Percentiles rank a stretch among this genome's conserved stretches.
These are phyloP conservation scores for Diaporthe destruens DNA, from an alignment of 2,329 filamentous ascomycete species.

Conservation along the genomic window DNA sequence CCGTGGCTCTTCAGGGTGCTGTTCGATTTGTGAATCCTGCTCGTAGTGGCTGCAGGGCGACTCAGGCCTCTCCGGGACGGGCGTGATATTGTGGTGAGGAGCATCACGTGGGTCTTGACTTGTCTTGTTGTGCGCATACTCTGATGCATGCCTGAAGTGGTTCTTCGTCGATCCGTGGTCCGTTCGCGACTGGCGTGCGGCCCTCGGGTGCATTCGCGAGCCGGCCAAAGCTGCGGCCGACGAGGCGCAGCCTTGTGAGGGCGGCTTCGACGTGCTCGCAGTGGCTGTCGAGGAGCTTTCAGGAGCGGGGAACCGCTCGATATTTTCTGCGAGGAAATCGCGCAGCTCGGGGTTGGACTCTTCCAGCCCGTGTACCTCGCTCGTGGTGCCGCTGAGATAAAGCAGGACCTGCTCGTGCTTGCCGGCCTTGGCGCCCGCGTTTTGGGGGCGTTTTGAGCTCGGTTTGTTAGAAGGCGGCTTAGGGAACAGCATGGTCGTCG, in stretches of 20 bases:
- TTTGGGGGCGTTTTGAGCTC: background rate
- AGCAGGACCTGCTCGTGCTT: slow-evolving; percentile 44
- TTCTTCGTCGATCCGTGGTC: slow-evolving; percentile 28
- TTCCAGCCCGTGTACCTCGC: slow-evolving; percentile 40
- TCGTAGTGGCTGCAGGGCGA: slow-evolving; percentile 48
- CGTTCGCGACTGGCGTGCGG: slow-evolving; percentile 22
- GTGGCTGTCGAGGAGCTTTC: slow-evolving; percentile 24
- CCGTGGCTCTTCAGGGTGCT: slow-evolving; percentile 30
- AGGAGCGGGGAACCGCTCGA: slow-evolving; percentile 39
- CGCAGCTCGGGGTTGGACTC: slow-evolving; percentile 47
- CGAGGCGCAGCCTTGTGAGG: slow-evolving; percentile 35
- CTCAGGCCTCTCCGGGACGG: slow-evolving; percentile 49
- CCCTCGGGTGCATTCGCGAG: background rate
- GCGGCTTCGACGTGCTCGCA: slow-evolving; percentile 38
- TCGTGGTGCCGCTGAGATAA: slow-evolving; percentile 44
- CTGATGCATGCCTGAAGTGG: background rate
- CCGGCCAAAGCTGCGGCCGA: slow-evolving; percentile 32
- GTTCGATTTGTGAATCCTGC: slow-evolving; percentile 40
- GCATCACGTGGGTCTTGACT: background rate
- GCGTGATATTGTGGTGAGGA: slow-evolving; percentile 1
- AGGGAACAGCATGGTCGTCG: slow-evolving; percentile 27
- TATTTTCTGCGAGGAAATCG: slow-evolving; percentile 47
- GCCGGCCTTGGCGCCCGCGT: background rate
- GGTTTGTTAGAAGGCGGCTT: slow-evolving; percentile 23
- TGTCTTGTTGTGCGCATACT: background rate